Conservation (phyloP, 192 early-diverging fungal species). For the Coemansia sp. region DNA sequence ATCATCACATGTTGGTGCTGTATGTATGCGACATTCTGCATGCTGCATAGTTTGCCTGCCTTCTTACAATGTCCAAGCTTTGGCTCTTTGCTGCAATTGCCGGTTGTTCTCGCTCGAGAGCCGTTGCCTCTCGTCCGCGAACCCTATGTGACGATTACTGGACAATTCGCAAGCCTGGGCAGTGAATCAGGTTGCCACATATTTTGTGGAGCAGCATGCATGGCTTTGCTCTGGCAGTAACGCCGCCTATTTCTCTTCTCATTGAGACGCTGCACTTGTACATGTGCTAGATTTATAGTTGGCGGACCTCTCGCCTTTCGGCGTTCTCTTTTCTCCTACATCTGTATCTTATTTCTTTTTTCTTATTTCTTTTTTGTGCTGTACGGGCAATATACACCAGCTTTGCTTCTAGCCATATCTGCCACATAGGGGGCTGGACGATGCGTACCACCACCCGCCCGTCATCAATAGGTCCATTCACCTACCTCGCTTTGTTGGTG, state of each 20-base stretch:
- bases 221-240: conserved; percentile 2
- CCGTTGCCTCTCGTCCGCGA: not conserved
- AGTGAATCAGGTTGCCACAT: conserved; percentile 4
- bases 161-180: not conserved
- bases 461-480: not conserved
- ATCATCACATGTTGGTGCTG: not conserved
- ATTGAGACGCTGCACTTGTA: not conserved
- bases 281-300: not conserved
- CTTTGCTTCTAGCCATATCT: not conserved
- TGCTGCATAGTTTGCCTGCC: too few species aligned
- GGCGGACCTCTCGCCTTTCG: not conserved
- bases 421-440: not conserved
- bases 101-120: not conserved
- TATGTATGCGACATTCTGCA: not conserved
- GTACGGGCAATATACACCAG: not conserved
- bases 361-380: not conserved
- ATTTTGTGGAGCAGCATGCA: not conserved
- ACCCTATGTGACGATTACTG: conserved; percentile 1
- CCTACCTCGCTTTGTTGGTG: not conserved
- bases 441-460: not conserved
- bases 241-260: conserved; percentile 2
- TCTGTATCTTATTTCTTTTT: not conserved
- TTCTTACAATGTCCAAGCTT: not conserved
- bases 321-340: not conserved
- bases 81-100: not conserved